Evolutionary conservation across 1,284 basidiomycete genomes (phyloP).

Genomic region (Porphyrellus sp.): DNA sequence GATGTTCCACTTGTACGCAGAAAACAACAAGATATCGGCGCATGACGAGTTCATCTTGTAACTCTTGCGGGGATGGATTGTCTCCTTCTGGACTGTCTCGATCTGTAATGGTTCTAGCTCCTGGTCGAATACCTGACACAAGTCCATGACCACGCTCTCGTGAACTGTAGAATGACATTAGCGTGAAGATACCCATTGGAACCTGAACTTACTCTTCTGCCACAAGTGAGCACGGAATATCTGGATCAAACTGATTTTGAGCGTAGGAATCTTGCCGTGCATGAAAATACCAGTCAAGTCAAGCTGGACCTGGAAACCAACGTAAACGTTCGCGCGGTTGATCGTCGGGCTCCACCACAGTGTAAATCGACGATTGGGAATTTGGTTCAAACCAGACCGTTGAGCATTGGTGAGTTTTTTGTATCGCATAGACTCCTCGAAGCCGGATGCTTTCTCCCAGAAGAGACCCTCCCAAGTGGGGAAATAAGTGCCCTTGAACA

Average conservation of each 20-base stretch:
- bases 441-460: slow-evolving; percentile 95
- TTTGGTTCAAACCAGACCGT: slow-evolving; percentile 95
- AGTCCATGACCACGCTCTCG: slow-evolving; percentile 94
- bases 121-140: slow-evolving; percentile 99
- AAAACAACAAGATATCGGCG: slow-evolving; percentile 96
- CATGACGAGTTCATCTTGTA: slow-evolving; percentile 99
- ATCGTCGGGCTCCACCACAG: slow-evolving; percentile 99
- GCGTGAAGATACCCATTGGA: slow-evolving; percentile 5
- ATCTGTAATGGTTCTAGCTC: slow-evolving; percentile 98
- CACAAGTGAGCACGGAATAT: slow-evolving; percentile 99
- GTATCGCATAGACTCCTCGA: slow-evolving; percentile 97
- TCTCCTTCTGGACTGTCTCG: slow-evolving; percentile 99
- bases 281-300: slow-evolving; percentile 95
- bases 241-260: slow-evolving; percentile 98
- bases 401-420: slow-evolving; percentile 96
- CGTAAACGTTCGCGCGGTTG: slow-evolving; percentile 98
- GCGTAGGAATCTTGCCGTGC: slow-evolving; percentile 97
- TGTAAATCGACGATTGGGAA: slow-evolving; percentile 99
- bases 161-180: slow-evolving; percentile 50
- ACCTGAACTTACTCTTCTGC: slow-evolving; percentile 80
- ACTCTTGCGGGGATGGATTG: slow-evolving; percentile 98
- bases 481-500: slow-evolving; percentile 98
- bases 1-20: slow-evolving; percentile 98
- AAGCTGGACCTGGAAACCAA: slow-evolving; percentile 99
- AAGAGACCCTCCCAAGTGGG: slow-evolving; percentile 91